Conservation (phyloP, 345 rosid species). For the Moringa oleifera region DNA sequence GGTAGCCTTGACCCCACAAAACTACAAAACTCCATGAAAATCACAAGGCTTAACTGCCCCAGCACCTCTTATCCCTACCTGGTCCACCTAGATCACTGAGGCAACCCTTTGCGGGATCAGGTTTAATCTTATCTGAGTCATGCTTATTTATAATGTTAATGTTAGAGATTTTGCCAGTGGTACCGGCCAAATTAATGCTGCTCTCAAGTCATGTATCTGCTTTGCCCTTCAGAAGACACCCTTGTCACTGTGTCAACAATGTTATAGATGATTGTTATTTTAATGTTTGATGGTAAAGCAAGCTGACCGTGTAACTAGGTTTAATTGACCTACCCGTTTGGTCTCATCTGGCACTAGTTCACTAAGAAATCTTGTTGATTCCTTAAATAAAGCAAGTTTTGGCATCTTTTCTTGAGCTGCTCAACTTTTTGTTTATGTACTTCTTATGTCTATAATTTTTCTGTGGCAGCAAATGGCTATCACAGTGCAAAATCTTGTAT, state of each 20-base stretch:
- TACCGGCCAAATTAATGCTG: background rate
- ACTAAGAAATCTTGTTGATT: background rate
- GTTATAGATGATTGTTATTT: background rate
- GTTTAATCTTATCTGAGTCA: background rate
- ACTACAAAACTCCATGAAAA: too few species aligned
- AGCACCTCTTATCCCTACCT: too few species aligned
- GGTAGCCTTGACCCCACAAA: too few species aligned
- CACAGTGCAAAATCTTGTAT: conserved; percentile 64
- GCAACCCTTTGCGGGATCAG: too few species aligned
- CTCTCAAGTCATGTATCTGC: background rate
- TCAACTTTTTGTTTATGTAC: background rate
- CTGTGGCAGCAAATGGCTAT: conserved; percentile 68
- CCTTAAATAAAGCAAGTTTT: background rate
- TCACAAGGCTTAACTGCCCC: too few species aligned
- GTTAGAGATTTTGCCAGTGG: background rate
- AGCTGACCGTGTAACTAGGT: background rate
- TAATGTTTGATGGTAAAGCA: background rate
- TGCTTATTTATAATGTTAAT: background rate
- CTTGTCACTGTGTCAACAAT: background rate
- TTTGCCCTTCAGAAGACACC: background rate
- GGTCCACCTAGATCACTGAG: too few species aligned
- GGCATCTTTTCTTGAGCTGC: background rate
- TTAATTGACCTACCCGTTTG: background rate
- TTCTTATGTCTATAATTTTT: conserved; percentile 2
- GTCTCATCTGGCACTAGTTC: background rate